These are phyloP conservation scores for Carpinus viminea DNA, from an alignment of 306 rosid genomes.

Conservation along the genomic window DNA sequence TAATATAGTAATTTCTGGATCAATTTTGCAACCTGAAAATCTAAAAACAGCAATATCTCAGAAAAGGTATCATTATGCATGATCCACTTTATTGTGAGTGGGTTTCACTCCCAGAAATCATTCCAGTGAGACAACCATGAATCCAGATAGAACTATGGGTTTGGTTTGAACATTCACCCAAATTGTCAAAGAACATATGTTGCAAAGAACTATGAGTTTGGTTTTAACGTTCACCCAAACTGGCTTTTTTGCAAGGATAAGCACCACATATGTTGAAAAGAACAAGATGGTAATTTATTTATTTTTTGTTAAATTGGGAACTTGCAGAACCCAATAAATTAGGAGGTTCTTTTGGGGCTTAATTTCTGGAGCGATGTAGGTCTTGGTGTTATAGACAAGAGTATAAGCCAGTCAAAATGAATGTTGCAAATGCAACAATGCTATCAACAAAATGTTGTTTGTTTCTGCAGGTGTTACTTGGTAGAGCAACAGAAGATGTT, in stretches of 20 bases:
- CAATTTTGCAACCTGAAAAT: background rate
- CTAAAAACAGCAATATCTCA: background rate
- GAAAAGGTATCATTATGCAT: background rate
- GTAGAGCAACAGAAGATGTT: conserved; percentile 72
- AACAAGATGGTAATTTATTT: background rate
- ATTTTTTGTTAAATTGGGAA: background rate
- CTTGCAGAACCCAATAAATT: background rate
- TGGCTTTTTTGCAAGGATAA: background rate
- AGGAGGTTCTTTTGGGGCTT: background rate
- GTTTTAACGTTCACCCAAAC: background rate
- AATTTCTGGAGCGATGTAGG: background rate
- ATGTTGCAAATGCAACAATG: conserved; percentile 22
- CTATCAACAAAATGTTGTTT: conserved; percentile 22
- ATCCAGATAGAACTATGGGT: conserved; percentile 7
- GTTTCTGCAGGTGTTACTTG: conserved; percentile 74
- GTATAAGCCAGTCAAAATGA: conserved; percentile 17
- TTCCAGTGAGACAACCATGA: conserved; percentile 11
- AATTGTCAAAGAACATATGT: background rate
- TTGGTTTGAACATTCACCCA: background rate
- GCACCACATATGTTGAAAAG: background rate
- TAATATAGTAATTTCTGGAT: background rate
- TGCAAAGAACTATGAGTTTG: background rate
- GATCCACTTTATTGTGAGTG: background rate
- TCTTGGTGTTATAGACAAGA: conserved; percentile 16
- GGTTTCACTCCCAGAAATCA: background rate